Evolutionary conservation across 2,329 filamentous ascomycete genomes (phyloP), one percentile per base, ranked within the genome.

Genomic region (Alternaria burnsii): DNA sequence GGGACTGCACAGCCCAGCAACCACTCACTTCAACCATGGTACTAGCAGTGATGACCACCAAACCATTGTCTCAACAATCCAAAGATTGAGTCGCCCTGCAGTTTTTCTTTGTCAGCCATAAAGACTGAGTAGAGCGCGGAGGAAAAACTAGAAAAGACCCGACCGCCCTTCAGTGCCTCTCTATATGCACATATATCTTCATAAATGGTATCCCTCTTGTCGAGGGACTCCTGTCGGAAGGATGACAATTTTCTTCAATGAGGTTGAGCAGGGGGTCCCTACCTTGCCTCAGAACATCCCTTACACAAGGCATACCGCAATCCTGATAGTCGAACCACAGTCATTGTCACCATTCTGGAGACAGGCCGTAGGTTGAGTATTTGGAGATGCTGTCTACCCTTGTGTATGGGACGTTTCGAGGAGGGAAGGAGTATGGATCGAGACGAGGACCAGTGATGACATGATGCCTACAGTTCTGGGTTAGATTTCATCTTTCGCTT

Each of bases 301-400:
- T 59, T 59, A 58, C 55, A 59, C 59, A 55, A 62, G 59, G 46
- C 46, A 62, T 59, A 62, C 59, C 55, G 59, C 59, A 59, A 55
- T 52, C 46, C 59, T 55, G 59, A 62, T 59, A 59, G 59, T 55
- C 55, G 52, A 62, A 62, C 59, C 59, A 62, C 59, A 62, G 59
- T 59, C 59, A 55, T 59, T 59, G 55, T 59, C 59, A 52, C 59
- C 55, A 18, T 55, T 55, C 56, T 58, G 59, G 59, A 47, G 59
- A 62, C 59, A 59, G 59, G 55, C 59, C 52, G 59, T 62, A 59
- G 59, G 55, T 62, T 62, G 46, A 62, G 59, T 55, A 62, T 58
- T 55, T 62, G 55, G 52, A 38, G 32, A 62, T 26, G 55, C 43
- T 62, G 55, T 55, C 50, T 62, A 52, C 44, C 46, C 59, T 59